phyloP scores from a whole-genome alignment of 1,284 basidiomycete genomes.

The Cystobasidium sp. region DNA sequence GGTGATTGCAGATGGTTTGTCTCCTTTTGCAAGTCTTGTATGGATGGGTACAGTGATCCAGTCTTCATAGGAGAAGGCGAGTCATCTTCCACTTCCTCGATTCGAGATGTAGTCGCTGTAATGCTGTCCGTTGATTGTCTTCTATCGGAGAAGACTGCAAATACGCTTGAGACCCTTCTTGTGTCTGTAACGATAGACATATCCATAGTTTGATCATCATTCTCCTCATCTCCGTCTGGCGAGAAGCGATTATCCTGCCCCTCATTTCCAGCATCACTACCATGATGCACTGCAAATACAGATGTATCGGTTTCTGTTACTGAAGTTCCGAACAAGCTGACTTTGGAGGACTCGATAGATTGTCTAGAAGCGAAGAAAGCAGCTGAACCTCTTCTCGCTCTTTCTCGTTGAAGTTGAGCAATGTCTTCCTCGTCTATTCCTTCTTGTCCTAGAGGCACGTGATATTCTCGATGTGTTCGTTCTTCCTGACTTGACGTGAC shows the following conservation, averaged over 20 bases:
- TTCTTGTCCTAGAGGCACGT: conserved; percentile 41
- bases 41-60: conserved; percentile 34
- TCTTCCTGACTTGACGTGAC: not conserved
- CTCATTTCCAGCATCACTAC: not conserved
- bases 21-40: conserved; percentile 26
- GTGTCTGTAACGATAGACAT: conserved; percentile 40
- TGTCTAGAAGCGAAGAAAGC: conserved; percentile 31
- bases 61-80: conserved; percentile 31
- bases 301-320: conserved; percentile 7
- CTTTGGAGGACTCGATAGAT: not conserved
- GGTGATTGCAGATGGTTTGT: conserved; percentile 13
- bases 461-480: conserved; percentile 25
- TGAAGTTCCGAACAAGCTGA: conserved; percentile 17
- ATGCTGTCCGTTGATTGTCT: not conserved
- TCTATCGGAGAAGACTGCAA: conserved; percentile 28
- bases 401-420: conserved; percentile 14
- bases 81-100: conserved; percentile 3
- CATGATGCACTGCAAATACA: conserved; percentile 30
- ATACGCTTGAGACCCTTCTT: conserved; percentile 31
- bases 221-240: not conserved
- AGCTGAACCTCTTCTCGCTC: conserved; percentile 14
- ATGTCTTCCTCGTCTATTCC: conserved; percentile 42
- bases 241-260: not conserved
- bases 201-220: conserved; percentile 41
- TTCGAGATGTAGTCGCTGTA: not conserved